Conservation (phyloP, 768 basidiomycete species). For the Boletus patriciae region DNA sequence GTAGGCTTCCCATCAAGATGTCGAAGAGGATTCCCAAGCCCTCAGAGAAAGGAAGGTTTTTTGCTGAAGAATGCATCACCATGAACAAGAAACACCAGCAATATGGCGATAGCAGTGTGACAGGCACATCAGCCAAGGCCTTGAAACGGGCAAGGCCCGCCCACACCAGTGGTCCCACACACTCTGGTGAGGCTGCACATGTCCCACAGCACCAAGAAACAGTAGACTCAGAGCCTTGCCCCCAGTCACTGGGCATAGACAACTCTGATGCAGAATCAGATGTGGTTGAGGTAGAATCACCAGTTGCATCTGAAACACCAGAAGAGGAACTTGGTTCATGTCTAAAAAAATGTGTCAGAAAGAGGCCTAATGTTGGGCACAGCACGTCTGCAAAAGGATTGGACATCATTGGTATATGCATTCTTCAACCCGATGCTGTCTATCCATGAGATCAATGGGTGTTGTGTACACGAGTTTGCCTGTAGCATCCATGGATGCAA, state of each 20-base stretch:
- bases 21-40: background rate
- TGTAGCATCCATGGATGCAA: no score
- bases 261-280: background rate
- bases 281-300: background rate
- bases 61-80: background rate
- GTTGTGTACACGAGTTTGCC: no score
- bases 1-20: background rate
- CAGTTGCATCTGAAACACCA: no score
- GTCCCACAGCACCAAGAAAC: background rate
- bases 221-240: background rate
- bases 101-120: background rate
- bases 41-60: background rate
- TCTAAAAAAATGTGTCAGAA: no score
- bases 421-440: constrained; percentile 31
- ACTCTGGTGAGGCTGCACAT: background rate
- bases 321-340: no score
- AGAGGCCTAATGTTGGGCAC: background rate
- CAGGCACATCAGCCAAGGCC: background rate
- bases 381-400: constrained; percentile 18
- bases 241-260: background rate
- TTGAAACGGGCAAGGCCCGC: background rate
- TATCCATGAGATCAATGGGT: constrained; percentile 23
- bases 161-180: background rate
- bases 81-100: background rate
- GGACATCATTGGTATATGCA: constrained; percentile 36